phyloP scores from a whole-genome alignment of 164 flowering plant genomes.

The Stephania japonica region DNA sequence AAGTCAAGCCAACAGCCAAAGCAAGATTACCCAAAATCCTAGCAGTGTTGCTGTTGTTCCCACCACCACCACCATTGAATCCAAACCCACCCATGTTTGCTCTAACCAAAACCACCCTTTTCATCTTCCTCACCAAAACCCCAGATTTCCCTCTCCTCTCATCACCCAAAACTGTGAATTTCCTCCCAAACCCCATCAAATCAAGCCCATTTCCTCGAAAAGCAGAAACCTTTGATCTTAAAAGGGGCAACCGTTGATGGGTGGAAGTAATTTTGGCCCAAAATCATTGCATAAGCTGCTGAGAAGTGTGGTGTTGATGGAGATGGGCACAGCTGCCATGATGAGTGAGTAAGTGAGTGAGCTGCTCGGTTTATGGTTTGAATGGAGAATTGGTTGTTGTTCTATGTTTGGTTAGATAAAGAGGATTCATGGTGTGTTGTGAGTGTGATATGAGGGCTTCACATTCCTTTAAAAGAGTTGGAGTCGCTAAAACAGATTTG shows the following conservation, averaged over 20 bases:
- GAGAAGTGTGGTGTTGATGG: background rate
- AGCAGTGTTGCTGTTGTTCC: slow-evolving; percentile 33
- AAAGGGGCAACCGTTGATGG: slow-evolving; percentile 8
- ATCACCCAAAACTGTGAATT: slow-evolving; percentile 21
- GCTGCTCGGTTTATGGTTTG: background rate
- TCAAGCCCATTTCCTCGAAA: slow-evolving; percentile 18
- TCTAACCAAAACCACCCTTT: slow-evolving; percentile 47
- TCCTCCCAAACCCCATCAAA: slow-evolving; percentile 21
- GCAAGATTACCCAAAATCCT: slow-evolving; percentile 76
- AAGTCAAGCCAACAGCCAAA: slow-evolving; percentile 75
- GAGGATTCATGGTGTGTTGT: background rate
- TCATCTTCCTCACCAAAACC: slow-evolving; percentile 30
- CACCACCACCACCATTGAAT: slow-evolving; percentile 45
- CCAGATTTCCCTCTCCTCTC: slow-evolving; percentile 25
- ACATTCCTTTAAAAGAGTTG: background rate
- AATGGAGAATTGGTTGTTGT: background rate
- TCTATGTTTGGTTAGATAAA: background rate
- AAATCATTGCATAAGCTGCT: background rate
- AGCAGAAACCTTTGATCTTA: slow-evolving; percentile 16
- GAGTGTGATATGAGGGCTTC: background rate
- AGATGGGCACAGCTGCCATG: background rate
- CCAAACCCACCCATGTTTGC: slow-evolving; percentile 48
- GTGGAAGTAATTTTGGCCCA: slow-evolving; percentile 13
- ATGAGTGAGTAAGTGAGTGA: background rate
- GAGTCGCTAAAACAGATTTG: background rate